Conservation (phyloP, 805 yeast species). For the Jamesozyma gamospora region DNA sequence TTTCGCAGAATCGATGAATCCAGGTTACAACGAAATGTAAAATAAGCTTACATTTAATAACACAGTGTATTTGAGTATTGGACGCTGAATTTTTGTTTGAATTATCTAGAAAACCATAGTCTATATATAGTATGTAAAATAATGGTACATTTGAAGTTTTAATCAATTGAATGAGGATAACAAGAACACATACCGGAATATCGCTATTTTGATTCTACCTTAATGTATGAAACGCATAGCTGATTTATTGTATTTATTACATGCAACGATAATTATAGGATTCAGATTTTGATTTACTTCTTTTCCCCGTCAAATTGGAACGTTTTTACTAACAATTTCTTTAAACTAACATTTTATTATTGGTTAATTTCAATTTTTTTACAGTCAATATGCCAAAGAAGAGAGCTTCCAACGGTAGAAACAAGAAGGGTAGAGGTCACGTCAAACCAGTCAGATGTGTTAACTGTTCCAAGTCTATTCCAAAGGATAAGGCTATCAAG, state of each 20-base stretch:
- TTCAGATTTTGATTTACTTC: no score
- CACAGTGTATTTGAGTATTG: no score
- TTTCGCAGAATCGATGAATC: no score
- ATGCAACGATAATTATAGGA: background rate
- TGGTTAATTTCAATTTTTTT: background rate
- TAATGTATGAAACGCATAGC: no score
- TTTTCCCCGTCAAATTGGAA: no score
- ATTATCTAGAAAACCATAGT: background rate
- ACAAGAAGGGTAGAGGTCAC: conserved; percentile 99
- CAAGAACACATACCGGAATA: no score
- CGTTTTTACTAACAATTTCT: background rate
- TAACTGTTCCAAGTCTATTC: conserved; percentile 99
- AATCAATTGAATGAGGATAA: no score
- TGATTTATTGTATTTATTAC: background rate
- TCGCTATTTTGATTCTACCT: no score
- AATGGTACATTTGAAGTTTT: background rate
- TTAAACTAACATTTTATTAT: background rate
- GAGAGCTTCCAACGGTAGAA: conserved; percentile 99
- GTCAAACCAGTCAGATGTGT: conserved; percentile 99
- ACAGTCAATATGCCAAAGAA: conserved; percentile 83
- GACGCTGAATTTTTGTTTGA: no score
- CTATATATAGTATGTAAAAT: conserved; percentile 1
- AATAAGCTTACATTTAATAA: no score
- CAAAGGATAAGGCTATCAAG: conserved; percentile 99
- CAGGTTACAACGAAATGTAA: no score